Conservation (phyloP, 495 filamentous ascomycete genomes). For the Astrocystis sublimbata region DNA sequence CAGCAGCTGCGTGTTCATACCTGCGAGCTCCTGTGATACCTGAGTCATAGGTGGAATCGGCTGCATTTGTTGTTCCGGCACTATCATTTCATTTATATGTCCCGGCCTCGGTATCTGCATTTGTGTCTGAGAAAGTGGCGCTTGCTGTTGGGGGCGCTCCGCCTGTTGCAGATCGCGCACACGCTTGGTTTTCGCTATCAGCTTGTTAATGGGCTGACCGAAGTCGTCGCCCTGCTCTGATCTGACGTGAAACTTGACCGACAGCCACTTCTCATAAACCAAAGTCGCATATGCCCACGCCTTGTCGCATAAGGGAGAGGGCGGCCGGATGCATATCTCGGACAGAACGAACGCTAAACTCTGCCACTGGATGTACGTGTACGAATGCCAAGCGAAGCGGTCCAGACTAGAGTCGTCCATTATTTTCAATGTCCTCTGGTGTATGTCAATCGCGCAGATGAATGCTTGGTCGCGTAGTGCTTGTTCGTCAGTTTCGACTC, state of each 20-base stretch:
- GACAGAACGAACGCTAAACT: conserved; percentile 15
- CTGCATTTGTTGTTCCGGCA: neutral
- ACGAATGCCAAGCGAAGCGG: conserved; percentile 10
- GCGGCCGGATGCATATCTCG: conserved; percentile 16
- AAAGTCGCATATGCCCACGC: conserved; percentile 7
- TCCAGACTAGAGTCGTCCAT: conserved; percentile 11
- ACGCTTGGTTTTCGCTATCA: conserved; percentile 6
- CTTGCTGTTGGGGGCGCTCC: neutral
- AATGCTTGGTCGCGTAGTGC: conserved; percentile 5
- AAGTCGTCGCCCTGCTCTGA: conserved; percentile 13
- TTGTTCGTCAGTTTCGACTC: neutral
- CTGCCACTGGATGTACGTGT: conserved; percentile 18
- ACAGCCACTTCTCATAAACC: conserved; percentile 13
- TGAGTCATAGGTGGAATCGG: neutral
- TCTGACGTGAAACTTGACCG: conserved; percentile 6
- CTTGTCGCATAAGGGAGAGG: conserved; percentile 12
- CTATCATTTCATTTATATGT: neutral
- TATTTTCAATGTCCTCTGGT: neutral
- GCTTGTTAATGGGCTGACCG: conserved; percentile 10
- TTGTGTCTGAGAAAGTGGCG: neutral
- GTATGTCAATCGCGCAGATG: neutral
- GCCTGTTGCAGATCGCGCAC: conserved; percentile 10
- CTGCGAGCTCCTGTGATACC: neutral
- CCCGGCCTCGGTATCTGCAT: neutral
- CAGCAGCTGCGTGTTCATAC: neutral